Evolutionary conservation across 495 filamentous ascomycete genomes (phyloP).

Genomic region (Tuber umbilicatum): DNA sequence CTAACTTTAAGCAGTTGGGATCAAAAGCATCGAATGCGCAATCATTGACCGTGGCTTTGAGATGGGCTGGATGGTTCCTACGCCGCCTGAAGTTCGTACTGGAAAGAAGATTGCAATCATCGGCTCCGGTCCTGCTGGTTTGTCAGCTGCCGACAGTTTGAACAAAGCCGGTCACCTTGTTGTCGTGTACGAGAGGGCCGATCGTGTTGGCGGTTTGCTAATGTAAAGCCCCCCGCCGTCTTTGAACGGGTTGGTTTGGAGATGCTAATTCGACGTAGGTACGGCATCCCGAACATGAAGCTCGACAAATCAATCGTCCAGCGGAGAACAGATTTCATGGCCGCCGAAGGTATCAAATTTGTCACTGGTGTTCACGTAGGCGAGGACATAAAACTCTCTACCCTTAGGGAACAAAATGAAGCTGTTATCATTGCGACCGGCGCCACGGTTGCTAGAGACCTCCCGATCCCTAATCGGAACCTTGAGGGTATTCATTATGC

Average conservation of each 20-base stretch:
- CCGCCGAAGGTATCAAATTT: slow-evolving; percentile 80
- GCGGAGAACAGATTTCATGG: slow-evolving; percentile 94
- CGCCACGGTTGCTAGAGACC: slow-evolving; percentile 90
- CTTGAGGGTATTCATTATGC: slow-evolving; percentile 93
- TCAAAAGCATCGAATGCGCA: slow-evolving; percentile 98
- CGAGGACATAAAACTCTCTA: slow-evolving; percentile 67
- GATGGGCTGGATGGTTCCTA: slow-evolving; percentile 97
- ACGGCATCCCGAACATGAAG: slow-evolving; percentile 99
- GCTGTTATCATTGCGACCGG: slow-evolving; percentile 95
- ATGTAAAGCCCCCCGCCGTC: slow-evolving; percentile 52
- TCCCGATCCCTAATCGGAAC: slow-evolving; percentile 85
- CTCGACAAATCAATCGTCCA: slow-evolving; percentile 98
- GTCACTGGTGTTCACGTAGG: slow-evolving; percentile 71
- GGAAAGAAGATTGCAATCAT: slow-evolving; percentile 90
- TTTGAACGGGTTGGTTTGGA: background rate
- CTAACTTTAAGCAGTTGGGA: slow-evolving; percentile 54
- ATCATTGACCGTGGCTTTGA: slow-evolving; percentile 99
- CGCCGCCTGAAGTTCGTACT: slow-evolving; percentile 69
- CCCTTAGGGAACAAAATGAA: slow-evolving; percentile 69
- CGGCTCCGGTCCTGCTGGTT: slow-evolving; percentile 87
- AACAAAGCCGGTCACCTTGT: slow-evolving; percentile 89
- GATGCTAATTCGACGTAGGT: slow-evolving; percentile 35
- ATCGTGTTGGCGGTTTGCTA: slow-evolving; percentile 86
- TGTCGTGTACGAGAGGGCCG: slow-evolving; percentile 92
- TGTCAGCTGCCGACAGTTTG: slow-evolving; percentile 88